These are phyloP conservation scores for Carex cristatella DNA, from an alignment of 176 grass and related monocot genomes.

Conservation along the genomic window DNA sequence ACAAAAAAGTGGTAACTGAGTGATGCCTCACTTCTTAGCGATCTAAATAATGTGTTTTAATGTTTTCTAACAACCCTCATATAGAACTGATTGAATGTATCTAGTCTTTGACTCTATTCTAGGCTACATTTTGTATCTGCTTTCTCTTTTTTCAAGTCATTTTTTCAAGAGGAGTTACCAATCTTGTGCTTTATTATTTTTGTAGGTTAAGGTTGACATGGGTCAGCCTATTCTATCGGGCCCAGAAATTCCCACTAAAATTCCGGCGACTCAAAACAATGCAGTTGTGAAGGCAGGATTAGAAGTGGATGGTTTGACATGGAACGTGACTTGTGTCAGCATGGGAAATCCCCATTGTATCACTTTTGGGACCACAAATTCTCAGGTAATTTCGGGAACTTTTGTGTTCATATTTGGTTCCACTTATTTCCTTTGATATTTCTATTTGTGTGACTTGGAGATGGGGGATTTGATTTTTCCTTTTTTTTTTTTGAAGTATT, in stretches of 20 bases:
- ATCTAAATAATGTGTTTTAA: not conserved
- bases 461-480: not conserved
- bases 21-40: not conserved
- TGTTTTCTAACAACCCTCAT: not conserved
- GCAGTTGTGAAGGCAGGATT: conserved; percentile 67
- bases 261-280: conserved; percentile 51
- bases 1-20: not conserved
- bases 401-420: not conserved
- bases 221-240: conserved; percentile 69
- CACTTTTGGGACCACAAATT: conserved; percentile 57
- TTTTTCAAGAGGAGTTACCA: not conserved
- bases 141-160: not conserved
- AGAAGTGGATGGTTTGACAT: conserved; percentile 57
- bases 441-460: not conserved
- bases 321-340: conserved; percentile 97
- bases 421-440: not conserved
- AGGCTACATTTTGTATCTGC: not conserved
- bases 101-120: not conserved
- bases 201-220: conserved; percentile 92
- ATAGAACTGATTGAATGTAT: not conserved
- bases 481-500: not conserved
- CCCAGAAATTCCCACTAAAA: conserved; percentile 72
- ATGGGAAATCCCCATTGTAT: conserved; percentile 98
- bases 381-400: conserved; percentile 37
- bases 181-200: conserved; percentile 9